Base-by-base conservation (phyloP, 1,284 basidiomycete genomes). In the Cutaneotrichosporon sp. region DNA sequence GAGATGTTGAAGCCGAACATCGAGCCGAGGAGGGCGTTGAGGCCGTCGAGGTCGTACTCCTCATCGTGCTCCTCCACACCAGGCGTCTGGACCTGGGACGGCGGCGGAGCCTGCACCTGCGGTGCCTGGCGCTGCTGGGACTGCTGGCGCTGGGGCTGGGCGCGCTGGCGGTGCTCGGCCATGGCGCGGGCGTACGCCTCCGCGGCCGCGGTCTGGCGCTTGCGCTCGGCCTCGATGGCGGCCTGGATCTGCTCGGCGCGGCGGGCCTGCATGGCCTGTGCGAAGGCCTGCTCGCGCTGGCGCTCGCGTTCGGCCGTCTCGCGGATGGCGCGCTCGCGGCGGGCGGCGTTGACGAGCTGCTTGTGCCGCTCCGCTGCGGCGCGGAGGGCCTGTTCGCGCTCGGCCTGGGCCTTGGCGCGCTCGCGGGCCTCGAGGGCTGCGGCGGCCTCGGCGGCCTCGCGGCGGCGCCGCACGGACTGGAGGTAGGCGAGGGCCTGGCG, bases 401-500 rank as follows among this genome's bases (percentile, higher is more conserved):
- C 43, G 11, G 29, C 39, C 22, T 34, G 46, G 41, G 44, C 55
- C 35, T 24, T 51, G 24, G 52, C 51, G 46, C 53, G 49, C 45
- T 57, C 52, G n/a, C 50, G 34, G 17, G 60, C 54, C 46, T 65
- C 65, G 24, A 61, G 54, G 20, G 52, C 57, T 7, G 59, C 60
- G 32, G 55, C 54, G 42, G 61, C 62, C 38, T 66, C 58, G 43
- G 63, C 60, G 29, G 62, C 66, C 55, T 71, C 54, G 17, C 63
- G 59, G 17, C 68, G 62, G 32, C 65, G 63, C 50, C 65, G 69
- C 50, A 73, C 65, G 5, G 61, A 47, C 38, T 56, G 63, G 29
- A 73, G 67, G 55, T 71, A 67, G 25, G 64, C 68, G n/a, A 67
- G 58, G 20, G 66, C 69, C 24, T 65, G 64, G 39, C 57, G 63